Percentiles rank a stretch among this genome's conserved stretches.
Conservation (phyloP, 2,329 filamentous ascomycete species). For the Penicillium hesseltinei region DNA sequence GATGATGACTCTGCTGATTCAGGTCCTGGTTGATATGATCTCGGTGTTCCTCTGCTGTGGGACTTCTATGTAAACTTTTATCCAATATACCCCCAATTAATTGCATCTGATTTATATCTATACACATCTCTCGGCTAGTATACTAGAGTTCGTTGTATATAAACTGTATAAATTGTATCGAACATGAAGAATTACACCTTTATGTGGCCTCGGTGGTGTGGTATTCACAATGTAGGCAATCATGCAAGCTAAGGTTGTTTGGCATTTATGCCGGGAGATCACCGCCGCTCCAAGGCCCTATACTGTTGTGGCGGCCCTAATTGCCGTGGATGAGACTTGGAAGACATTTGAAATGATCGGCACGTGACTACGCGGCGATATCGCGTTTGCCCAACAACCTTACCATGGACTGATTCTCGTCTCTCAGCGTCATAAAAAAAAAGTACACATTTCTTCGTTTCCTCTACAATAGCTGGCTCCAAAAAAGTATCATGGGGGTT, state of each 20-base stretch:
- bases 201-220: not conserved
- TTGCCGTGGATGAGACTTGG: not conserved
- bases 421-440: not conserved
- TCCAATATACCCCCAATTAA: slow-evolving; percentile 1
- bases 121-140: not conserved
- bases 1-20: slow-evolving; percentile 18
- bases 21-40: not conserved
- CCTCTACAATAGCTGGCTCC: not conserved
- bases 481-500: slow-evolving; percentile 37
- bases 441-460: not conserved
- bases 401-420: not conserved
- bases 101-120: not conserved
- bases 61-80: not conserved
- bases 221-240: not conserved
- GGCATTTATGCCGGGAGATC: not conserved
- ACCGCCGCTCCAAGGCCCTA: not conserved
- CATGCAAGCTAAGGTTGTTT: not conserved
- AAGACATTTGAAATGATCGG: not conserved
- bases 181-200: not conserved
- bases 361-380: slow-evolving; percentile 34
- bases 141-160: not conserved
- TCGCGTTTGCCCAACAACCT: slow-evolving; percentile 22
- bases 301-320: not conserved
- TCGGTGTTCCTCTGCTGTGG: not conserved
- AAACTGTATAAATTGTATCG: not conserved